These are phyloP conservation scores for Penicillium sp. DNA, from an alignment of 2,329 filamentous ascomycete genomes.

Conservation along the genomic window DNA sequence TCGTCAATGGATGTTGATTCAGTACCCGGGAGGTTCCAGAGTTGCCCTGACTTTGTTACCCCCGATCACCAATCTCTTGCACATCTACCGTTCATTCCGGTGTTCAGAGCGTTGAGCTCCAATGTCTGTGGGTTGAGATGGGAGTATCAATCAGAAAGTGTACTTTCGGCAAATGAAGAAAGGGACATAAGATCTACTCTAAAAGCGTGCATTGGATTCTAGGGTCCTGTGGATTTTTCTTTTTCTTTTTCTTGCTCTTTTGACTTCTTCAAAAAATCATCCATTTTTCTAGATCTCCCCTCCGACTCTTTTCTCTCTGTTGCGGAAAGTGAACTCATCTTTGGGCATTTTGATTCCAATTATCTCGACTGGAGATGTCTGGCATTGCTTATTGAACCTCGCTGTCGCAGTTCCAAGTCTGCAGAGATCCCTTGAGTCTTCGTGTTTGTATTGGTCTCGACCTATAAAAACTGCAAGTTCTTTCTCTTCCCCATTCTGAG, in stretches of 20 bases:
- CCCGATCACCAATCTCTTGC: slow-evolving; percentile 14
- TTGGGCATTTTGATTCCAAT: no score
- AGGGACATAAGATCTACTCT: slow-evolving; percentile 6
- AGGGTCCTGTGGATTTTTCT: slow-evolving; percentile 1
- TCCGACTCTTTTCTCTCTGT: no score
- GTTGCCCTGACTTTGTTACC: slow-evolving; percentile 6
- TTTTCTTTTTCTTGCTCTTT: slow-evolving; percentile 2
- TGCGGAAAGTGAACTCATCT: no score
- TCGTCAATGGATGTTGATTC: slow-evolving; percentile 5
- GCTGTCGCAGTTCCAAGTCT: no score
- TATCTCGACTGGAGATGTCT: no score
- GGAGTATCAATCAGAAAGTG: slow-evolving; percentile 3
- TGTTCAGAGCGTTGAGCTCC: slow-evolving; percentile 1
- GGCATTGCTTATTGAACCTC: no score
- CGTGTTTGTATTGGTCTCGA: no score
- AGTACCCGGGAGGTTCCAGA: slow-evolving; percentile 5
- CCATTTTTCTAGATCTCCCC: neutral
- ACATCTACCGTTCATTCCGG: slow-evolving; percentile 15
- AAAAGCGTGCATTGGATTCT: slow-evolving; percentile 6
- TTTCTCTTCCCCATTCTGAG: no score
- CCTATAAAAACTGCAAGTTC: no score
- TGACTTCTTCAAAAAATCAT: neutral
- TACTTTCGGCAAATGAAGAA: slow-evolving; percentile 5
- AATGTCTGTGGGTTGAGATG: slow-evolving; percentile 1
- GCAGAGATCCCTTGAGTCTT: neutral